phyloP scores from a whole-genome alignment of 257 asterid genomes.

The Rubia yunnanensis region DNA sequence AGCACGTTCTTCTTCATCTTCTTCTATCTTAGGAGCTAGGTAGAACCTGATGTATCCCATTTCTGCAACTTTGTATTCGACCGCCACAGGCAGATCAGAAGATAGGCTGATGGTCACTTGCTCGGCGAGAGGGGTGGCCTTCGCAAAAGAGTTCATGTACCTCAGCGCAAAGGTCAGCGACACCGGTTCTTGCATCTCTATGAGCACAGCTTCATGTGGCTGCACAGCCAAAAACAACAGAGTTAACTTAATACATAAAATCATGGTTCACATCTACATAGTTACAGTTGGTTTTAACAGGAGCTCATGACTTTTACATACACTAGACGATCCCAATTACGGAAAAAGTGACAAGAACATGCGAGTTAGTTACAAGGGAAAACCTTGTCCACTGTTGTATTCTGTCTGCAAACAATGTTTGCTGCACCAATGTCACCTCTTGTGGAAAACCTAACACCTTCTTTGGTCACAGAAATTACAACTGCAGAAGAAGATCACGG shows the following conservation, averaged over 20 bases:
- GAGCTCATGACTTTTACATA: no score
- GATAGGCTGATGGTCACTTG: constrained; percentile 71
- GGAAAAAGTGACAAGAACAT: not conserved
- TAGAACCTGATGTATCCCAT: constrained; percentile 80
- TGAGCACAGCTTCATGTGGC: constrained; percentile 77
- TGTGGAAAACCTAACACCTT: constrained; percentile 80
- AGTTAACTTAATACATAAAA: no score
- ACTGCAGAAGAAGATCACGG: constrained; percentile 31
- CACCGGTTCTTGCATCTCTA: constrained; percentile 86
- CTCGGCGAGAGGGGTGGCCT: constrained; percentile 63
- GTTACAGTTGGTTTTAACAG: no score
- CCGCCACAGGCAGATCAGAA: constrained; percentile 76
- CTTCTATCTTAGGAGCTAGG: constrained; percentile 84
- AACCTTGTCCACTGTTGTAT: constrained; percentile 80
- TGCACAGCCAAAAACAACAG: constrained; percentile 13
- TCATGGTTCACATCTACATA: no score
- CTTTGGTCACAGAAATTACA: constrained; percentile 85
- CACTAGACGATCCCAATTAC: no score
- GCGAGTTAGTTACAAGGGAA: not conserved
- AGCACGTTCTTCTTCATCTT: constrained; percentile 46
- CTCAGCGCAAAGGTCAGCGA: constrained; percentile 69
- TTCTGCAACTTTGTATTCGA: constrained; percentile 85
- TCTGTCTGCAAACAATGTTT: constrained; percentile 72
- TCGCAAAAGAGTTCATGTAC: constrained; percentile 69
- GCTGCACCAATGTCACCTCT: constrained; percentile 89